Evolutionary conservation across 1,139 yeast genomes (phyloP), one percentile per base, ranked within the genome.

Genomic region (Candida labiduridarum): DNA sequence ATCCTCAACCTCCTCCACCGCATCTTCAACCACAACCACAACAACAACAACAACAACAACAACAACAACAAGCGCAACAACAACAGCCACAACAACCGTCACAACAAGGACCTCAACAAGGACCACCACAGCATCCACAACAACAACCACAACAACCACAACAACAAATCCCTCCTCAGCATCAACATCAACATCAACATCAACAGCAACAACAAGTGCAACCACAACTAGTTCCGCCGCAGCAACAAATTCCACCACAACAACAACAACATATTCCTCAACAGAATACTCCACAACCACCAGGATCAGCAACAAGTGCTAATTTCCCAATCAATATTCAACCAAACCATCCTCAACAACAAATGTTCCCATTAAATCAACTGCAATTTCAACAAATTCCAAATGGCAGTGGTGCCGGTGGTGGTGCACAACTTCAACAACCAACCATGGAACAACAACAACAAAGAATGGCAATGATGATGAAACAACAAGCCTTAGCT

Each of bases 321-420:
- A 44, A 41, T 36, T 42, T 47, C 39, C 52, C 52, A 58, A 44
- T 44, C 16, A 44, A 61, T 62, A 62, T 59, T 60, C 64, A 67
- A 63, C 55, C 56, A 59, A 53, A 59, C 61, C 62, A 54, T 48
- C 64, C 63, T 34, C 72, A 62, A 54, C 69, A 61, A 49, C 66
- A 63, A 43, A 45, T 51, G 49, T 49, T 52, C 33, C 46, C 31
- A 7, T 34, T 48, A 48, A 66, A 55, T 45, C 64, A 56, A 48
- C 60, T 59, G 16, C 43, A 27, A 27, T 29, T 29, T 9, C 56
- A 50, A 29, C 59, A 50, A 42, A 59, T 55, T 47, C 59, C 56
- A 38, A 52, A 50, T 42, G 56, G 50, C 11, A 52, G 38, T 25
- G 29, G 29, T 25, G 9, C 29, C 2, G 29, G 29, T 25, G 29